These are phyloP conservation scores for Oryza brachyantha DNA, from an alignment of 176 grass and related monocot genomes.

Conservation along the genomic window DNA sequence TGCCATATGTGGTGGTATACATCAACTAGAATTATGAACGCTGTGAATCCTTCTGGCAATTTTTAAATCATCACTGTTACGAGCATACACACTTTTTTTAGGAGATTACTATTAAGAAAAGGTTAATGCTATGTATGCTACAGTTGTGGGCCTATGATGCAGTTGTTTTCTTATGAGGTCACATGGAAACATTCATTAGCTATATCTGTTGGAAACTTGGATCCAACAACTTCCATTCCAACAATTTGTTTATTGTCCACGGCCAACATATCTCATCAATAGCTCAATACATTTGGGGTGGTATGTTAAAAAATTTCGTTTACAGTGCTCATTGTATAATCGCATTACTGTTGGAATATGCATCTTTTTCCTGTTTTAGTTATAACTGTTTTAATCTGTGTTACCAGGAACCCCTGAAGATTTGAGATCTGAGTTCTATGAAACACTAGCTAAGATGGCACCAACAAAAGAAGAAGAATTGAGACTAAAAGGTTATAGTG, in stretches of 20 bases:
- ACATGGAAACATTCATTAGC: constrained; percentile 54
- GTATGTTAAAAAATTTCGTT: not conserved
- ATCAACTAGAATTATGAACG: constrained; percentile 25
- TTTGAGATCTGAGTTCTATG: constrained; percentile 58
- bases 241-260: constrained; percentile 21
- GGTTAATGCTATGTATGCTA: constrained; percentile 6
- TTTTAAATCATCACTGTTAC: not conserved
- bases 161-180: constrained; percentile 32
- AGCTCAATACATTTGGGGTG: not conserved
- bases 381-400: constrained; percentile 27
- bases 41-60: constrained; percentile 1
- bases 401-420: constrained; percentile 53
- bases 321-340: not conserved
- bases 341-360: not conserved
- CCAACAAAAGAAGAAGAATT: constrained; percentile 80
- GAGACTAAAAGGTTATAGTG: constrained; percentile 51
- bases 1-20: constrained; percentile 8
- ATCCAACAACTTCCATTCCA: constrained; percentile 17
- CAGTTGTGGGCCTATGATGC: constrained; percentile 20
- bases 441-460: constrained; percentile 67
- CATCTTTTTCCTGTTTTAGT: constrained; percentile 15
- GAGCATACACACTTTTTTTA: not conserved
- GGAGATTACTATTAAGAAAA: constrained; percentile 9
- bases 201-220: constrained; percentile 23
- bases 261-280: constrained; percentile 27